Percentiles rank a stretch among this genome's conserved stretches.
These are phyloP conservation scores for Exidia glandulosa DNA, from an alignment of 768 basidiomycete genomes.

Conservation along the genomic window DNA sequence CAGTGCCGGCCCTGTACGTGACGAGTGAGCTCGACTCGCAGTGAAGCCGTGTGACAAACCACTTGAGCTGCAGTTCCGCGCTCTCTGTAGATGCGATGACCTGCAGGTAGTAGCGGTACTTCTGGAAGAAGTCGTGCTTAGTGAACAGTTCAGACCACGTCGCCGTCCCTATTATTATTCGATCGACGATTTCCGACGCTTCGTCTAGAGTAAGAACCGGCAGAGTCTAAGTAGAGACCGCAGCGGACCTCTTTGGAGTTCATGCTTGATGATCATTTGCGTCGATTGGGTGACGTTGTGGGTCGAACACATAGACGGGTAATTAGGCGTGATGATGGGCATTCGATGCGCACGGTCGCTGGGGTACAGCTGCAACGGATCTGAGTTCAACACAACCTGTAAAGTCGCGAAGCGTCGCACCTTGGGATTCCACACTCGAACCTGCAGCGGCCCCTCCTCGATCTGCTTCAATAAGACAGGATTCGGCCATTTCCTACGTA, in stretches of 20 bases:
- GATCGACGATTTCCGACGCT: constrained; percentile 92
- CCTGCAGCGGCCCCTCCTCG: constrained; percentile 85
- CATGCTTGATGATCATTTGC: constrained; percentile 90
- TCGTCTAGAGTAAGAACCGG: constrained; percentile 1
- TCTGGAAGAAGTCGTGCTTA: constrained; percentile 95
- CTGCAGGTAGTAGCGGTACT: constrained; percentile 93
- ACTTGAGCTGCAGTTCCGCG: constrained; percentile 81
- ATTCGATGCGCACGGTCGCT: constrained; percentile 90
- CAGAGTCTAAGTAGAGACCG: neutral
- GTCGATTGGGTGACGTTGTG: constrained; percentile 96
- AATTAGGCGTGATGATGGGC: constrained; percentile 99
- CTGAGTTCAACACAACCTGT: neutral
- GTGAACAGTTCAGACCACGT: constrained; percentile 90
- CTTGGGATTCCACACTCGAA: constrained; percentile 97
- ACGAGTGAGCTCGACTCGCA: neutral
- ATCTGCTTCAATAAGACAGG: constrained; percentile 96
- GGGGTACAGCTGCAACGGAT: constrained; percentile 61
- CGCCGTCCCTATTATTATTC: constrained; percentile 72
- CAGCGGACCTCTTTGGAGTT: constrained; percentile 88
- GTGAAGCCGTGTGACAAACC: constrained; percentile 42
- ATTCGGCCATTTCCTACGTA: constrained; percentile 92
- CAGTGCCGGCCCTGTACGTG: constrained; percentile 72
- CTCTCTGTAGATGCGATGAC: constrained; percentile 85
- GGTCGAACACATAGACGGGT: constrained; percentile 97
- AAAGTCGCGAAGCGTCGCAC: constrained; percentile 28